These are phyloP conservation scores for Apiospora phragmitis DNA, from an alignment of 2,329 filamentous ascomycete genomes.

Conservation along the genomic window DNA sequence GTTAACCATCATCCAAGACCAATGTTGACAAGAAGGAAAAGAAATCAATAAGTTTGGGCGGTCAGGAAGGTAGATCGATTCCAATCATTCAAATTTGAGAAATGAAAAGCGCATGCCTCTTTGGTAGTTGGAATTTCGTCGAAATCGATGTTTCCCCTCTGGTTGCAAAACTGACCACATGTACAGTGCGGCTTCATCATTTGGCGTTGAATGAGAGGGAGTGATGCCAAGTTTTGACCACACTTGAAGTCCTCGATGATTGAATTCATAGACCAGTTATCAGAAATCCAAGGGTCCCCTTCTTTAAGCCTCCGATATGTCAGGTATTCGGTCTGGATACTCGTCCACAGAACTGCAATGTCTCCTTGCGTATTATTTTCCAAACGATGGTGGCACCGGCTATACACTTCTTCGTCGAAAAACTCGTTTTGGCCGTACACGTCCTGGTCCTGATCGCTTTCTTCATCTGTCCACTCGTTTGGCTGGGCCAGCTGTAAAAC, in stretches of 20 bases:
- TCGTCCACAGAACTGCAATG: background rate
- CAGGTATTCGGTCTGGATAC: background rate
- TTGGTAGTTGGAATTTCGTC: background rate
- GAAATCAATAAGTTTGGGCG: background rate
- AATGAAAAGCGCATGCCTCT: background rate
- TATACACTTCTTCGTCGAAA: too few species aligned
- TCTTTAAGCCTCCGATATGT: background rate
- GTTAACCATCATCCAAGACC: too few species aligned
- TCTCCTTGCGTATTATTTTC: too few species aligned
- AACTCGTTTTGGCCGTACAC: too few species aligned
- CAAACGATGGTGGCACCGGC: too few species aligned
- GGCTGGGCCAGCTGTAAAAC: background rate
- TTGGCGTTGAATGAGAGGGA: background rate
- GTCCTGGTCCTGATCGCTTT: background rate
- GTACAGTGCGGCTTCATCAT: background rate
- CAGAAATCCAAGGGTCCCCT: background rate
- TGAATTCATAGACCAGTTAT: background rate
- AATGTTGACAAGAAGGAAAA: too few species aligned
- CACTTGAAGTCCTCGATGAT: background rate
- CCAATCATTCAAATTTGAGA: slow-evolving; percentile 12
- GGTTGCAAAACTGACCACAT: background rate
- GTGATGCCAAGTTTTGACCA: background rate
- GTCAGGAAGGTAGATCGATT: background rate
- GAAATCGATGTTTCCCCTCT: background rate
- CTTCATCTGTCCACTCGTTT: background rate